Evolutionary conservation across 495 filamentous ascomycete genomes (phyloP), one percentile per base, ranked within the genome.

Genomic region (Xylaria nigripes): DNA sequence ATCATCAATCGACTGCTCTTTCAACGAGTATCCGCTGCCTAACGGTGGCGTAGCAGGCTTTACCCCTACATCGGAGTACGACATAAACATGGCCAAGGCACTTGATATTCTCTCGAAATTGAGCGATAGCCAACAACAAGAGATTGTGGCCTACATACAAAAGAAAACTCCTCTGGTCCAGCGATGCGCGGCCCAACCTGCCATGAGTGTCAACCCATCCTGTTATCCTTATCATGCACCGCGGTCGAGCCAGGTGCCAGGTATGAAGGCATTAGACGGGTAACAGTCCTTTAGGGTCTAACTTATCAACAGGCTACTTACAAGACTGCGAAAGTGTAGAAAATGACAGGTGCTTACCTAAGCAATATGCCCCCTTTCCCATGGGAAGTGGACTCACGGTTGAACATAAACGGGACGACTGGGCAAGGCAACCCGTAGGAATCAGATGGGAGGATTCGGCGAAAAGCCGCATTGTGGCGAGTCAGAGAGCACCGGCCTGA

Each of bases 81-180:
- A 64, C 34, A 43, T 59, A 3, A 56, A 62, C 40, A 53, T 57
- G 46, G 22, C 62, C 19, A 45, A 44, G 18, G 64, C 61, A 8
- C 52, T 67, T 6, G 54, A 67, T 16, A 60, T 52, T 10, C 59
- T 67, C 43, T 56, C 57, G 15, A 56, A 45, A 18, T 51, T 60
- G 29, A 64, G 43, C 23, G 55, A 62, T 27, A 50, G 48, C 15
- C 64, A 67, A 29, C 64, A 64, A 24, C 57, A 61, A 46, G 54
- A 67, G 3, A 48, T 59, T 10, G 29, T 64, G 18, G 55, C 48
- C 23, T 50, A 56, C 47, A 48, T 67, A 50, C 64, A 60, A 38
- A 64, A 67, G 53, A 67, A 48, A 30, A 58, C 57, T 46, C 34
- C 27, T 19, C 21, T 54, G 16, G 34, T 54, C 38, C 56, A 52